Evolutionary conservation across 495 filamentous ascomycete species (phyloP).

Genomic region (Parmelia sp.): DNA sequence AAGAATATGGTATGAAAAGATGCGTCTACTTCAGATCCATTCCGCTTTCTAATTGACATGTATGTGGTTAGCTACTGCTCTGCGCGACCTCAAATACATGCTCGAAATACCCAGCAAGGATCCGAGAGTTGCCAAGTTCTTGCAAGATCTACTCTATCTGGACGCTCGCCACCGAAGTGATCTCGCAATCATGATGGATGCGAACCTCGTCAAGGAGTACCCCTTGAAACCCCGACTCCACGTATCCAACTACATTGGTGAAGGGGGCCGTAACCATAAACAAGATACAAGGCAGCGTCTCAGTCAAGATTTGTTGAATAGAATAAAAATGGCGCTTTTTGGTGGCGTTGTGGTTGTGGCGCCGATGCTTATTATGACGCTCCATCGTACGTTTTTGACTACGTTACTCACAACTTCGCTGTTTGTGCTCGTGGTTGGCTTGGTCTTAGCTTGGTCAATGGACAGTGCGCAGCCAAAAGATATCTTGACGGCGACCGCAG

Average conservation of each 20-base stretch:
- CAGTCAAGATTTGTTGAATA: neutral
- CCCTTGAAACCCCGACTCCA: neutral
- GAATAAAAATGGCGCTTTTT: slow-evolving; percentile 7
- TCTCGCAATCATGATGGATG: neutral
- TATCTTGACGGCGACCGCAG: neutral
- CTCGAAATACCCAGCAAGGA: neutral
- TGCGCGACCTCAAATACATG: slow-evolving; percentile 4
- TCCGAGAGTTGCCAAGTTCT: neutral
- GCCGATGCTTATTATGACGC: slow-evolving; percentile 12
- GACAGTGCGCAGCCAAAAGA: neutral
- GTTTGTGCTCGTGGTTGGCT: neutral
- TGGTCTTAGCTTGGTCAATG: neutral
- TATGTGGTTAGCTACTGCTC: neutral
- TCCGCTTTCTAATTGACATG: neutral
- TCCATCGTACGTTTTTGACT: slow-evolving; percentile 4
- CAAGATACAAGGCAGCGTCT: neutral
- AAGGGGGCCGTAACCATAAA: neutral
- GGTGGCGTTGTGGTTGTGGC: slow-evolving; percentile 1
- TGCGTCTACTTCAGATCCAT: neutral
- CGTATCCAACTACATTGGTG: neutral
- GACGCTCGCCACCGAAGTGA: neutral
- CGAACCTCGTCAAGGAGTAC: neutral
- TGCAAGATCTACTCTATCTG: neutral
- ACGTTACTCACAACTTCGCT: neutral
- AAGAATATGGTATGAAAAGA: neutral